phyloP scores from a whole-genome alignment of 345 rosid genomes.

The Linum trigynum region DNA sequence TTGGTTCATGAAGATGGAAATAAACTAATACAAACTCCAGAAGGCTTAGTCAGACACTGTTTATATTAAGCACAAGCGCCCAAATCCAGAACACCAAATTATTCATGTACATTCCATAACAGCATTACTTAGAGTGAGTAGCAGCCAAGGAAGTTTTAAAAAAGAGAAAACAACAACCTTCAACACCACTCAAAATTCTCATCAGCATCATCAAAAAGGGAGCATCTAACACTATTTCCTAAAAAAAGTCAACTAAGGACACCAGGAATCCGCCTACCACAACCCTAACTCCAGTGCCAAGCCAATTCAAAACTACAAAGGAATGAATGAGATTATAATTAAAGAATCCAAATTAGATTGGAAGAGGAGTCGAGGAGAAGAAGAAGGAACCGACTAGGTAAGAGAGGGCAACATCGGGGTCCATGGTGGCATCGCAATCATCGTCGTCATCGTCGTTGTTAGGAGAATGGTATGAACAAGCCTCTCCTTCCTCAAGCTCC shows the following conservation, averaged over 20 bases:
- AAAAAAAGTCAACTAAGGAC: too few relatives aligned
- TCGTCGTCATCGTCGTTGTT: constrained; percentile 14
- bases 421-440: constrained; percentile 39
- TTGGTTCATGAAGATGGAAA: too few relatives aligned
- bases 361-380: neutral
- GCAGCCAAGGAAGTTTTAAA: neutral
- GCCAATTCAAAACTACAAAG: neutral
- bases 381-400: constrained; percentile 52
- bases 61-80: neutral
- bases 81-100: neutral
- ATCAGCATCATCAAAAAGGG: neutral
- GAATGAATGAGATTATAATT: neutral
- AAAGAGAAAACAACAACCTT: neutral
- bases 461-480: constrained; percentile 5
- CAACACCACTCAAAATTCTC: neutral
- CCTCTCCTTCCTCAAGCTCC: constrained; percentile 7
- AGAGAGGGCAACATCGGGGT: constrained; percentile 69
- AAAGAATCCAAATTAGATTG: too few relatives aligned
- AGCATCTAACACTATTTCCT: neutral
- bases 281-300: neutral
- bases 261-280: neutral
- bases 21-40: too few relatives aligned
- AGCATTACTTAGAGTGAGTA: neutral
- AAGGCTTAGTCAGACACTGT: neutral
- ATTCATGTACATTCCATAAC: neutral